Evolutionary conservation across 164 flowering plant species (phyloP).

Genomic region (Piper longum): DNA sequence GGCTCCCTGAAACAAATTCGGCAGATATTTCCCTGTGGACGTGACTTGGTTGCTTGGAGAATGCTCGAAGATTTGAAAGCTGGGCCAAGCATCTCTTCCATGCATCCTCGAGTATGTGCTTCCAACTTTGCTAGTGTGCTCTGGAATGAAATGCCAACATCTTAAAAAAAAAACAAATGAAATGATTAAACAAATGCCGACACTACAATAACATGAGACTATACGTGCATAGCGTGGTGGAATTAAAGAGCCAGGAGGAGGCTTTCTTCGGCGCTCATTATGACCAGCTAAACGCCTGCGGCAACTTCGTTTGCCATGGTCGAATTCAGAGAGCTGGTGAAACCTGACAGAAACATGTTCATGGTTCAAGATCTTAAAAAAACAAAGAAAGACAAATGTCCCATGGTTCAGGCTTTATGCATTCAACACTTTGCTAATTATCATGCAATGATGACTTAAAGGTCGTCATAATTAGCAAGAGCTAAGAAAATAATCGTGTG

Average conservation of each 20-base stretch:
- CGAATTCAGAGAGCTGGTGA: conserved; percentile 86
- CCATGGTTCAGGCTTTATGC: background rate
- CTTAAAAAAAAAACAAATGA: too few species aligned
- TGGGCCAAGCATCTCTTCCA: conserved; percentile 40
- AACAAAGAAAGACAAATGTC: background rate
- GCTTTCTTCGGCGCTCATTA: conserved; percentile 93
- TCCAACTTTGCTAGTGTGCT: conserved; percentile 36
- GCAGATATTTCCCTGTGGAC: conserved; percentile 22
- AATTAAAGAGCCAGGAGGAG: conserved; percentile 49
- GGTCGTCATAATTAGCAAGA: too few species aligned
- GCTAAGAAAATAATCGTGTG: too few species aligned
- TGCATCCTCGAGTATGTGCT: conserved; percentile 35
- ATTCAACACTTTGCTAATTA: background rate
- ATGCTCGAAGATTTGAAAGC: conserved; percentile 24
- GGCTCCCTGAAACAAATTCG: conserved; percentile 36
- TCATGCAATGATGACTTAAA: too few species aligned
- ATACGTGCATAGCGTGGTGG: conserved; percentile 48
- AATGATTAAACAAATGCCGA: too few species aligned
- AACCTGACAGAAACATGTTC: conserved; percentile 34
- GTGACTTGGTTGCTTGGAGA: conserved; percentile 16
- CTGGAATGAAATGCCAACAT: conserved; percentile 20
- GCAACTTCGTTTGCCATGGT: conserved; percentile 92
- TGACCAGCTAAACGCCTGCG: conserved; percentile 95
- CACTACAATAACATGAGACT: conserved; percentile 23
- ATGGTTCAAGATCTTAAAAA: too few species aligned